Evolutionary conservation across 495 filamentous ascomycete species (phyloP), one percentile per base, ranked within the genome.

Genomic region (Neurospora sp.): DNA sequence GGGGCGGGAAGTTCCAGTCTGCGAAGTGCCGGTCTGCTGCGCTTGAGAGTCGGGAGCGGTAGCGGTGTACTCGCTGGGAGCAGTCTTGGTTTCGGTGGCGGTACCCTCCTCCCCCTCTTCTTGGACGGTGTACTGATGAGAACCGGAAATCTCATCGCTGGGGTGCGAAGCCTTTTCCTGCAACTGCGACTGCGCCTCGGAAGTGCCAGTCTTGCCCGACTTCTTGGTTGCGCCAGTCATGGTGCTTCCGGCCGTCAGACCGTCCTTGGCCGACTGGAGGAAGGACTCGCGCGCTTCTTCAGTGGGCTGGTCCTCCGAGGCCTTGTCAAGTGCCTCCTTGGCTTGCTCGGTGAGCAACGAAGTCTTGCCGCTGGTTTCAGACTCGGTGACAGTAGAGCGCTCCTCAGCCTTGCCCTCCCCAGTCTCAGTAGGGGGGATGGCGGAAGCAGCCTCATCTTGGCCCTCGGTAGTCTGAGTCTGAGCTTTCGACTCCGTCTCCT

Each of bases 321-420:
- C 77, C 31, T 69, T 69, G n/a, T 80, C 79, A 31, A 79, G 77
- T 3, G 71, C 75, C 37, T 73, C 38, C 74, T 80, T 80, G 59
- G 76, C 79, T 12, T 71, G 35, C 61, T 80, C 76, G 69, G 79
- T 79, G 18, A 80, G 70, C 6, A 53, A 70, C 18, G 35, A 38
- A 16, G 74, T 42, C 70, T 71, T 71, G 39, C 20, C 69, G 3
- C 22, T 31, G 11, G 53, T 61, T 22, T 12, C 46, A 22, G 46
- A 53, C n/a, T 61, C 53, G 22, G 5, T 31, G 6, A 11, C 11
- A 27, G 53, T 12, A 35, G 53, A 14, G 10, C 20, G 46, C 4
- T 71, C 38, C 37, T 59, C 70, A 6, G 39, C 41, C 22, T 74
- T 74, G 27, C 27, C 16, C 6, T 53, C 70, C 69, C 71, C 68